Evolutionary conservation across 441 rosid genomes (phyloP).

Genomic region (Populus hybrid): DNA sequence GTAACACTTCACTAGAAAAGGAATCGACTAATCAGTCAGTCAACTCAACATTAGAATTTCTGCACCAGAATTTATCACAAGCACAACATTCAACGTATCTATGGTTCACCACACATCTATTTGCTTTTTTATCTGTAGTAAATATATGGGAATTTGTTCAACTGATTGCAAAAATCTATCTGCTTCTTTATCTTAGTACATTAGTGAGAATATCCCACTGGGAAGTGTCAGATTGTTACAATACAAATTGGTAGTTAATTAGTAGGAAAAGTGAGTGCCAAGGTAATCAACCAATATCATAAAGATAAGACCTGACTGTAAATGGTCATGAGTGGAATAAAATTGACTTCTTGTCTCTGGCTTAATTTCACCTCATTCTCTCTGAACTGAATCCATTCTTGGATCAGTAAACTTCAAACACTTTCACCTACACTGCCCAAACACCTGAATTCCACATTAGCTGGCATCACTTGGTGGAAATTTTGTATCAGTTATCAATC

Average conservation of each 20-base stretch:
- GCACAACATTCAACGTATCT: not conserved
- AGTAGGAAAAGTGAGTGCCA: not conserved
- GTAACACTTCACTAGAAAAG: not conserved
- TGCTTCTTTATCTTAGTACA: not conserved
- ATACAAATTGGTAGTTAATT: not conserved
- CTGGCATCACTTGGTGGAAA: not conserved
- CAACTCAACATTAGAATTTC: not conserved
- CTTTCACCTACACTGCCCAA: not conserved
- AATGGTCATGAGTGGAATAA: not conserved
- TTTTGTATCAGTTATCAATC: not conserved
- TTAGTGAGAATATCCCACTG: not conserved
- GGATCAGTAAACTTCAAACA: not conserved
- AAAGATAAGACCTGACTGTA: not conserved
- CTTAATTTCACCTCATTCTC: not conserved
- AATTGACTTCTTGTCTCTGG: not conserved
- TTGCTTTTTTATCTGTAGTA: not conserved
- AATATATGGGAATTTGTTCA: not conserved
- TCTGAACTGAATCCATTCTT: not conserved
- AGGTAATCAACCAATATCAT: not conserved
- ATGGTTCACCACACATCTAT: not conserved
- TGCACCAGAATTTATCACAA: not conserved
- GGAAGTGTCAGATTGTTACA: not conserved
- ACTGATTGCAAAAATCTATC: not conserved
- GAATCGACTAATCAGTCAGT: not conserved
- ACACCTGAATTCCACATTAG: not conserved